phyloP scores from a whole-genome alignment of 2,329 filamentous ascomycete genomes.

The Hypocreales sp. region DNA sequence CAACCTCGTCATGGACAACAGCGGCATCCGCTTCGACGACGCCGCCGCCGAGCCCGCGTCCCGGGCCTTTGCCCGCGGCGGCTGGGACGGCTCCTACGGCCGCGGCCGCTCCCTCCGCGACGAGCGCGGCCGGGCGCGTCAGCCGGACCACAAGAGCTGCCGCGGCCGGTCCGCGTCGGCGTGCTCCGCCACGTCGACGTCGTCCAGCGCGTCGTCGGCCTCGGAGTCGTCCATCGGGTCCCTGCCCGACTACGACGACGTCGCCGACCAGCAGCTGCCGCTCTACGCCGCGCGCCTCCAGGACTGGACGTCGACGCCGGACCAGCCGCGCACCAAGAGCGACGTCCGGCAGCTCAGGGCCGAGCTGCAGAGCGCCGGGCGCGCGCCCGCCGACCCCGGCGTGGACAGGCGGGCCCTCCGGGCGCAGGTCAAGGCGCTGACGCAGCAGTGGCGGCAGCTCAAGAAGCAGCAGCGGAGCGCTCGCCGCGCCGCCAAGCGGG shows the following conservation, averaged over 20 bases:
- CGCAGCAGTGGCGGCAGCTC: slow-evolving; percentile 24
- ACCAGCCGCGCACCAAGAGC: slow-evolving; percentile 30
- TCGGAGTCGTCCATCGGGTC: slow-evolving; percentile 31
- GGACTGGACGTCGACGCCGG: slow-evolving; percentile 33
- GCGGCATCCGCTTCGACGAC: slow-evolving; percentile 16
- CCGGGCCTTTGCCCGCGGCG: neutral
- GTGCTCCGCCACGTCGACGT: slow-evolving; percentile 18
- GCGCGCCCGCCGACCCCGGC: neutral
- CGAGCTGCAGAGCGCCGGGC: slow-evolving; percentile 26
- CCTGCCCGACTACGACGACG: slow-evolving; percentile 35
- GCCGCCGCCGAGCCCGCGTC: neutral
- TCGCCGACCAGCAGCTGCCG: slow-evolving; percentile 31
- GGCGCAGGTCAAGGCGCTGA: slow-evolving; percentile 27
- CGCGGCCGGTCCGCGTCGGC: slow-evolving; percentile 9
- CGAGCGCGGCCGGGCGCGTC: neutral
- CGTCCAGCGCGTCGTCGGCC: slow-evolving; percentile 17
- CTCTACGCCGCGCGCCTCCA: slow-evolving; percentile 26
- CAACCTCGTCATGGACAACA: slow-evolving; percentile 23
- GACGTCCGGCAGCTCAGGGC: slow-evolving; percentile 24
- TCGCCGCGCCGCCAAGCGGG: slow-evolving; percentile 15
- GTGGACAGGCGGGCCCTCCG: slow-evolving; percentile 19
- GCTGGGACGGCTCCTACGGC: no score
- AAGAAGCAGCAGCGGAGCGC: slow-evolving; percentile 14
- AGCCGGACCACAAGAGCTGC: slow-evolving; percentile 5
- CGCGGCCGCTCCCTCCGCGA: no score